phyloP scores from a whole-genome alignment of 768 basidiomycete species.

The Postia placenta region DNA sequence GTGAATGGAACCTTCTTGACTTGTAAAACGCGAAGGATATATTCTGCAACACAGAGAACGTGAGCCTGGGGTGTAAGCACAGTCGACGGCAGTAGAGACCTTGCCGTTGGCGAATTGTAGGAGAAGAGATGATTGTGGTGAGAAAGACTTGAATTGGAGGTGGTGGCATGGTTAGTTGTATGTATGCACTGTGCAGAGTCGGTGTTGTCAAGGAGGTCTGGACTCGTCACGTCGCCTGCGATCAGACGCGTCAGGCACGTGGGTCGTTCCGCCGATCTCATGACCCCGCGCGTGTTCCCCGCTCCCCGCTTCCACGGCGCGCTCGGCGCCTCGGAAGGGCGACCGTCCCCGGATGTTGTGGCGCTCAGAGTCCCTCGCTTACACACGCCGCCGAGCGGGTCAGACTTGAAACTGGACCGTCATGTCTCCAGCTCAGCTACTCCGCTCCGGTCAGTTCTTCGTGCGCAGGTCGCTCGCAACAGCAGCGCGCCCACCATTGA shows the following conservation, averaged over 20 bases:
- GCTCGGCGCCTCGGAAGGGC: neutral
- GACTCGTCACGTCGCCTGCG: neutral
- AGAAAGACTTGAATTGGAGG: conserved; percentile 80
- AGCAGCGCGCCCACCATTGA: conserved; percentile 25
- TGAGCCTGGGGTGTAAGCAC: neutral
- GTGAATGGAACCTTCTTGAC: conserved; percentile 80
- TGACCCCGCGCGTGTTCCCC: conserved; percentile 10
- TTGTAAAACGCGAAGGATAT: conserved; percentile 75
- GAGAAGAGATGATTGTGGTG: conserved; percentile 84
- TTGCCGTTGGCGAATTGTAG: conserved; percentile 72
- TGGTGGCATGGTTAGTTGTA: conserved; percentile 48
- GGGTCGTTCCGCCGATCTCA: conserved; percentile 3
- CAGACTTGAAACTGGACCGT: neutral
- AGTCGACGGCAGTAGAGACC: conserved; percentile 33
- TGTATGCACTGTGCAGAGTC: neutral
- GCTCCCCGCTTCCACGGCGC: neutral
- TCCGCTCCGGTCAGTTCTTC: conserved; percentile 7
- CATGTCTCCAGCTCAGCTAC: conserved; percentile 13
- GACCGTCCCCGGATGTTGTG: neutral
- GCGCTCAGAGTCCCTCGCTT: neutral
- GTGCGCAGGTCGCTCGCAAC: conserved; percentile 22
- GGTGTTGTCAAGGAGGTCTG: neutral
- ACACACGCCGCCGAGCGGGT: neutral
- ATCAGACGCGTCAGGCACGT: conserved; percentile 5
- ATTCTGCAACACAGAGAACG: conserved; percentile 46